These are phyloP conservation scores for Melastoma candidum DNA, from an alignment of 441 rosid genomes.

Conservation along the genomic window DNA sequence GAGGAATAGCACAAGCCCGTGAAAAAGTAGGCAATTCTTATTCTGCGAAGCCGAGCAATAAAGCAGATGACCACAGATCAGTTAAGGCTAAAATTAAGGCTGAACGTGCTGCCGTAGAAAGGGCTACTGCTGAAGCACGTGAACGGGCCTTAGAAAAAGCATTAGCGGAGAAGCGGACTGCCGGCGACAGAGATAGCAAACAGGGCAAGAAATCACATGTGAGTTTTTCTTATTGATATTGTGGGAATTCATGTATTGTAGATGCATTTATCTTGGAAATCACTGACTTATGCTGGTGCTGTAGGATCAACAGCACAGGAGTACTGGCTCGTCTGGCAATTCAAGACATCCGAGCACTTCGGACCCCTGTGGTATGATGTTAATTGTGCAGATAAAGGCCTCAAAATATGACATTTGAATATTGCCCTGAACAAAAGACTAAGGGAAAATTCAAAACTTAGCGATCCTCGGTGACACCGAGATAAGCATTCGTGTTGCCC, in stretches of 20 bases:
- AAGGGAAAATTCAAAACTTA: too few species aligned
- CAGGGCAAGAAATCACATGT: constrained; percentile 38
- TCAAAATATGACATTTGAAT: too few species aligned
- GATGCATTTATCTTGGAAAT: not conserved
- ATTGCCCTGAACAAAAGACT: too few species aligned
- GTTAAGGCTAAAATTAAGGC: constrained; percentile 67
- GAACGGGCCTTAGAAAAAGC: constrained; percentile 87
- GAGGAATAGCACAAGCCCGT: constrained; percentile 38
- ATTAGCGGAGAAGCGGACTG: constrained; percentile 48
- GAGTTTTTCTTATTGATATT: constrained; percentile 22
- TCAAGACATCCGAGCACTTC: constrained; percentile 27
- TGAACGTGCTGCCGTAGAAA: constrained; percentile 95
- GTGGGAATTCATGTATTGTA: constrained; percentile 10
- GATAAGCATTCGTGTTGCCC: too few species aligned
- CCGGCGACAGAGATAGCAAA: constrained; percentile 38
- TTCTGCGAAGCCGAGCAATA: constrained; percentile 35
- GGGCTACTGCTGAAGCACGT: constrained; percentile 94
- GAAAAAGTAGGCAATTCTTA: constrained; percentile 42
- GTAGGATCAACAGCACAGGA: constrained; percentile 53
- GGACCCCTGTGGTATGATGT: constrained; percentile 25
- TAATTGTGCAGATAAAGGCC: too few species aligned
- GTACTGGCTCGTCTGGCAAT: constrained; percentile 34
- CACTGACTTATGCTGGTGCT: constrained; percentile 11
- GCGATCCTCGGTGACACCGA: too few species aligned
- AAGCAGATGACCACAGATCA: constrained; percentile 32